A percentile compares a stretch with the other conserved stretches of the same genome.
Conservation (phyloP, 1,139 yeast species). For the Suhomyces atakaporum region DNA sequence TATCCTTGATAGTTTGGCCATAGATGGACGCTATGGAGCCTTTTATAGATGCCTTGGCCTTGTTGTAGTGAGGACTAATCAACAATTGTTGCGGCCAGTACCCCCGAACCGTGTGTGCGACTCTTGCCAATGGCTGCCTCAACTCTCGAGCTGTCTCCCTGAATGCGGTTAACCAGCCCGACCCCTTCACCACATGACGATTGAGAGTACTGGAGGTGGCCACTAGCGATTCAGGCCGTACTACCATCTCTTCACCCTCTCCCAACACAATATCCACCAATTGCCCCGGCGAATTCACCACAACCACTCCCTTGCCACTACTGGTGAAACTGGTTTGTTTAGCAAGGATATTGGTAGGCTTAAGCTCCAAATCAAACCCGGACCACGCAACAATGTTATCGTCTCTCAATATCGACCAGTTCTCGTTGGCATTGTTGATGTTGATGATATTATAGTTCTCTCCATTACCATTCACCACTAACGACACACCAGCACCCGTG, state of each 20-base stretch:
- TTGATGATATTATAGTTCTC: conserved; percentile 30
- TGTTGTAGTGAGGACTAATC: neutral
- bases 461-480: conserved; percentile 33
- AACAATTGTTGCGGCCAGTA: conserved; percentile 3
- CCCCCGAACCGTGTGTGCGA: neutral
- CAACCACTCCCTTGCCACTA: conserved; percentile 21
- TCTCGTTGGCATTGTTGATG: conserved; percentile 12
- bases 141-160: neutral
- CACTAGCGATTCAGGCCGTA: conserved; percentile 17
- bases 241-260: conserved; percentile 18
- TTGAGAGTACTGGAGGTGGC: conserved; percentile 16
- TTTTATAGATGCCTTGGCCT: neutral
- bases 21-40: neutral
- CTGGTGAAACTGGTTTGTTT: conserved; percentile 13
- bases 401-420: conserved; percentile 20
- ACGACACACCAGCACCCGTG: conserved; percentile 27
- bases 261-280: conserved; percentile 18
- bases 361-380: conserved; percentile 19
- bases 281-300: conserved; percentile 19
- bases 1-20: neutral
- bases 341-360: conserved; percentile 8
- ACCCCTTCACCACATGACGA: conserved; percentile 3
- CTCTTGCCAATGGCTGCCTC: neutral
- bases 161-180: conserved; percentile 3
- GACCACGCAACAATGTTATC: conserved; percentile 23